Evolutionary conservation across 768 basidiomycete genomes (phyloP), one percentile per base, ranked within the genome.

Genomic region (Albatrellus ellisii): DNA sequence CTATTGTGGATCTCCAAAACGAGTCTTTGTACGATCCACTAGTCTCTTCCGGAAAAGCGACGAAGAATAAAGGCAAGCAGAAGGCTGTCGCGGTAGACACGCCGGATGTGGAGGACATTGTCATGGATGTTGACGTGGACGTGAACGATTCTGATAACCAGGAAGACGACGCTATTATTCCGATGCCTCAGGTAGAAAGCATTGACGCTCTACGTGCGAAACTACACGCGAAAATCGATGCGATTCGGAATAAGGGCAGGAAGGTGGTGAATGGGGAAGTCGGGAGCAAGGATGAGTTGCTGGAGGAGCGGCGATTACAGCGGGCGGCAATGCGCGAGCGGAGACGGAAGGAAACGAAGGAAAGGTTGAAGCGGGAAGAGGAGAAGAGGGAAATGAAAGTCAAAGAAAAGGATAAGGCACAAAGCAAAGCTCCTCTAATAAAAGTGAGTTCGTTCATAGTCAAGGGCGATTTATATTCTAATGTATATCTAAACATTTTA

Each of bases 281-380:
- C 8, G 71, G 67, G 5, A 79, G 79, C 54, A 77, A 73, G 55
- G 91, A 97, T 54, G 87, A 78, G 46, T 57, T 97, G 35, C 57
- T 97, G 39, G 84, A 89, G 54, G 84, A 89, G 59, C 68, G 84
- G 41, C 64, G 90, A 46, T 60, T 62, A 51, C 78, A 86, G 53
- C 67, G 89, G 4, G 91, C 81, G 0, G 75, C 79, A 26, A 68
- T 95, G 69, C 70, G 91, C 17, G 92, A 97, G 60, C 72, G 77
- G 44, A 65, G 94, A 51, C 63, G 91, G 55, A 85, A 82, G 54
- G 83, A 86, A 64, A 86, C 85, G 6, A 82, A 71, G 56, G 90
- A 91, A 61, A 83, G 86, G 62, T 84, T 78, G 45, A 62, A 66
- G 51, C 68, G 66, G 12, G 79, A 83, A 56, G 67, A 75, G 46